Evolutionary conservation across 495 filamentous ascomycete species (phyloP).

Genomic region (Penicillium robsamsonii): DNA sequence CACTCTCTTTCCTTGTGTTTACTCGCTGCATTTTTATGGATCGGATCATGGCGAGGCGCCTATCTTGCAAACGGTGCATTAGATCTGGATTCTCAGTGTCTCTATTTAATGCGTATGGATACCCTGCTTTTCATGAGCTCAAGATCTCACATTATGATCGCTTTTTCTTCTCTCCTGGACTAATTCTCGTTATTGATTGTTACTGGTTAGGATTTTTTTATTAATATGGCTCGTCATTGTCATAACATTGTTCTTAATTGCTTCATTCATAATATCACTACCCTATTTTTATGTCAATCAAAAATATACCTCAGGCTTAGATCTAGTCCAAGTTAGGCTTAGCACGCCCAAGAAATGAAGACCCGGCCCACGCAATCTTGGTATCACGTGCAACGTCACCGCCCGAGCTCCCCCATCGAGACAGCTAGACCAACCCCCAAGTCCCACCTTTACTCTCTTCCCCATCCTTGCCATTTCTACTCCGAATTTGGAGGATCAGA

Average conservation of each 20-base stretch:
- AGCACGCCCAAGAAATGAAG: background rate
- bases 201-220: background rate
- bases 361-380: background rate
- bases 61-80: conserved; percentile 3
- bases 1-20: conserved; percentile 11
- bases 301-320: background rate
- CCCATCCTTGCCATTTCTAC: conserved; percentile 15
- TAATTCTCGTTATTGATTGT: background rate
- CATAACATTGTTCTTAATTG: background rate
- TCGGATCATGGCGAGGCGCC: conserved; percentile 1
- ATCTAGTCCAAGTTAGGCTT: too few relatives aligned
- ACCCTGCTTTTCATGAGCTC: conserved; percentile 6
- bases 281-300: background rate
- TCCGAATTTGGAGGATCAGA: conserved; percentile 23
- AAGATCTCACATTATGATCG: background rate
- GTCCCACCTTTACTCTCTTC: conserved; percentile 21
- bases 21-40: conserved; percentile 9
- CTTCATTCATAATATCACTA: background rate
- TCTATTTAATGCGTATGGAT: conserved; percentile 3
- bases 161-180: background rate
- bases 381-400: conserved; percentile 31
- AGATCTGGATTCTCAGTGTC: background rate
- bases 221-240: background rate
- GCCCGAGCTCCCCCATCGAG: conserved; percentile 28
- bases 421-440: conserved; percentile 32